Conservation (phyloP, 179 eudicot species). For the Drosera spatulata region DNA sequence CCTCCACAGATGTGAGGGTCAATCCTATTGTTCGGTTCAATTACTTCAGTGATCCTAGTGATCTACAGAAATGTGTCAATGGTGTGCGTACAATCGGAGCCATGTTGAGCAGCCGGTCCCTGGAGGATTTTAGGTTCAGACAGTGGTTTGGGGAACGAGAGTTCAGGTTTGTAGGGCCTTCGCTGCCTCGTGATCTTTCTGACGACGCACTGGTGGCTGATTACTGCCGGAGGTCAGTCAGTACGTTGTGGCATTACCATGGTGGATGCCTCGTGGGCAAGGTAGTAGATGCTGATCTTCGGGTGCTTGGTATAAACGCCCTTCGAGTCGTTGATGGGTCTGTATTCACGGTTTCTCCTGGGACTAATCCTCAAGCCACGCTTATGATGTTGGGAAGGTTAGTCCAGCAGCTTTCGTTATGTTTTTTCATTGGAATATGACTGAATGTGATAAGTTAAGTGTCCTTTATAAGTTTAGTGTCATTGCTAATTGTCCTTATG, state of each 20-base stretch:
- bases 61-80: slow-evolving; percentile 49
- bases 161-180: slow-evolving; percentile 69
- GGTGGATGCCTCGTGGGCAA: slow-evolving; percentile 87
- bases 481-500: slow-evolving; percentile 6
- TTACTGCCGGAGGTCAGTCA: slow-evolving; percentile 77
- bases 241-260: slow-evolving; percentile 94
- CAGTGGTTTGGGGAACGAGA: slow-evolving; percentile 34
- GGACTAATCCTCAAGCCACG: slow-evolving; percentile 95
- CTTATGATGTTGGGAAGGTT: slow-evolving; percentile 89
- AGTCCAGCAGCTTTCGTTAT: background rate
- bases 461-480: background rate
- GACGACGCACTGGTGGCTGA: slow-evolving; percentile 53
- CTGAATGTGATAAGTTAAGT: background rate
- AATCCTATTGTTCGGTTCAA: slow-evolving; percentile 75
- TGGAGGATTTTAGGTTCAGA: slow-evolving; percentile 59
- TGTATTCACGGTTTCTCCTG: slow-evolving; percentile 59
- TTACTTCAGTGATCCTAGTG: slow-evolving; percentile 59
- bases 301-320: slow-evolving; percentile 44
- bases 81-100: slow-evolving; percentile 63
- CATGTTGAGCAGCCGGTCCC: slow-evolving; percentile 44
- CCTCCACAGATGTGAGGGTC: slow-evolving; percentile 55
- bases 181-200: slow-evolving; percentile 52
- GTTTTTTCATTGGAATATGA: background rate
- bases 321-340: slow-evolving; percentile 88
- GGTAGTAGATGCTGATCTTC: slow-evolving; percentile 66